A percentile compares a stretch with the other conserved stretches of the same genome.
These are phyloP conservation scores for Pulveroboletus sp. DNA, from an alignment of 768 basidiomycete genomes.

Conservation along the genomic window DNA sequence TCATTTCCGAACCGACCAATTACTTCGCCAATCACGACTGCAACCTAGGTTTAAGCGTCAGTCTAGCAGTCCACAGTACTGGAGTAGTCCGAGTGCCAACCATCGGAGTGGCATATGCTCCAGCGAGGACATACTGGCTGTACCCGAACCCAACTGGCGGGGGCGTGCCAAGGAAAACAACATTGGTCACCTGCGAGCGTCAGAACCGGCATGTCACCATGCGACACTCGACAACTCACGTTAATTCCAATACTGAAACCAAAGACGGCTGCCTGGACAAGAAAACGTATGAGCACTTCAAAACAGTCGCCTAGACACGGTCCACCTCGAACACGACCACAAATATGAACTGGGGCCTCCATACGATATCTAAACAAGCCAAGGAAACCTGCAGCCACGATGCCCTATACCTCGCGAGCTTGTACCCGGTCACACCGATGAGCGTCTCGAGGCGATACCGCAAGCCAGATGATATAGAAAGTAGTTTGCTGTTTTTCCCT, in stretches of 20 bases:
- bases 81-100: constrained; percentile 19
- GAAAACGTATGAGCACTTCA: neutral
- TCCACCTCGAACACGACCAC: constrained; percentile 37
- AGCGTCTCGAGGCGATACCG: constrained; percentile 43
- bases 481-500: constrained; percentile 31
- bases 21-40: constrained; percentile 47
- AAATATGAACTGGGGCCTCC: constrained; percentile 46
- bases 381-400: constrained; percentile 34
- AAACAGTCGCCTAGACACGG: neutral
- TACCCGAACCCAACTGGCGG: constrained; percentile 46
- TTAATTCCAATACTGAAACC: constrained; percentile 48
- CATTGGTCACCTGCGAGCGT: constrained; percentile 44
- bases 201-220: neutral
- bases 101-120: constrained; percentile 43
- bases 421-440: constrained; percentile 43
- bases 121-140: constrained; percentile 36
- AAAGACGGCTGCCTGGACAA: constrained; percentile 37
- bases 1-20: constrained; percentile 50
- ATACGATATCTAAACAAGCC: constrained; percentile 37
- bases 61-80: neutral
- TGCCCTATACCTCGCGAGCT: constrained; percentile 43
- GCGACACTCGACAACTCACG: constrained; percentile 17
- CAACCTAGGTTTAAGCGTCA: constrained; percentile 31
- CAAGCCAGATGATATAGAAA: constrained; percentile 27
- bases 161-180: constrained; percentile 47